phyloP scores from a whole-genome alignment of 140 eudicot genomes.

The Ambrosia hybrid region DNA sequence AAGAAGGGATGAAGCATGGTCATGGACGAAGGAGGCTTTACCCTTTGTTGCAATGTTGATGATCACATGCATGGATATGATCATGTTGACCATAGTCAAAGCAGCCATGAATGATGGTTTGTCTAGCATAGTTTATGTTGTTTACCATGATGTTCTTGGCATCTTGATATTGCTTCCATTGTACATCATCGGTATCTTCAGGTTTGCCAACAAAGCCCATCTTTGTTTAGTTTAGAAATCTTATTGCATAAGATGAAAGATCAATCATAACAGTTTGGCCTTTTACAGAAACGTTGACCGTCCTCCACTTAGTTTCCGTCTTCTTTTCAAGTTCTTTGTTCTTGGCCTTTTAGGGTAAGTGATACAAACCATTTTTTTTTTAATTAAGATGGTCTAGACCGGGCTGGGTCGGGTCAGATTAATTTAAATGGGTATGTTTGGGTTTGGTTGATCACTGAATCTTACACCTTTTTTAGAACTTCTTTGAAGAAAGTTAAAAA shows the following conservation, averaged over 20 bases:
- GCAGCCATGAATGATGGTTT: conserved; percentile 54
- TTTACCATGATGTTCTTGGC: conserved; percentile 51
- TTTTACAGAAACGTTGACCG: conserved; percentile 27
- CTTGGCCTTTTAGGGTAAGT: conserved; percentile 56
- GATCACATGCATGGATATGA: conserved; percentile 38
- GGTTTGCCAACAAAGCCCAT: conserved; percentile 23
- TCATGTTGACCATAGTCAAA: conserved; percentile 40
- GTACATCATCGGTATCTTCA: conserved; percentile 34
- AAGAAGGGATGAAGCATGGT: conserved; percentile 7
- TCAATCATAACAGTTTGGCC: neutral
- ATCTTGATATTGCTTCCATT: conserved; percentile 45
- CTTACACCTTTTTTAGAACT: too few relatives aligned
- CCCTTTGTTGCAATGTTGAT: conserved; percentile 48
- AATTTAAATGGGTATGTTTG: too few relatives aligned
- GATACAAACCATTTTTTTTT: too few relatives aligned
- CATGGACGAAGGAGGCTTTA: conserved; percentile 6
- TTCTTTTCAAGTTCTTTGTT: conserved; percentile 41
- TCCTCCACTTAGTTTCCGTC: conserved; percentile 34
- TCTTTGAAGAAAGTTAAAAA: too few relatives aligned
- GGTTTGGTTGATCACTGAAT: too few relatives aligned
- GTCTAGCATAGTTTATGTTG: conserved; percentile 44
- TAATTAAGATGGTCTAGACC: too few relatives aligned
- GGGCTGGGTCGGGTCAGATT: too few relatives aligned
- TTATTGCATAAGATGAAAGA: neutral
- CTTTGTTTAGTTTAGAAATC: neutral